A percentile compares a stretch with the other conserved stretches of the same genome.
phyloP scores from a whole-genome alignment of 2,329 filamentous ascomycete genomes.

The Neofusicoccum cordaticola region DNA sequence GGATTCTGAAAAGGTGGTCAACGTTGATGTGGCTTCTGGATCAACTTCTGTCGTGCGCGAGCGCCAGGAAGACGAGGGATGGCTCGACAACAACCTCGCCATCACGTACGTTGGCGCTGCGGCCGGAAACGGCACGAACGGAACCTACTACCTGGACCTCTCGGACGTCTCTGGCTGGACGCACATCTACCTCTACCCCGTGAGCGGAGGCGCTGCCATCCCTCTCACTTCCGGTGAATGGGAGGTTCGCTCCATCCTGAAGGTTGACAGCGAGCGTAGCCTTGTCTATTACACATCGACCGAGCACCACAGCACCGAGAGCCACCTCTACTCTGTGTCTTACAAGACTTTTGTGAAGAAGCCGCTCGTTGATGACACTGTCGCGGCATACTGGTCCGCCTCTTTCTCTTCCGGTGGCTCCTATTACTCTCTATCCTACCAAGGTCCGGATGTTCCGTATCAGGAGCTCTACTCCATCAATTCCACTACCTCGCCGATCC shows the following conservation, averaged over 20 bases:
- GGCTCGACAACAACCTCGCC: conserved; percentile 59
- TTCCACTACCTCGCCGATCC: conserved; percentile 51
- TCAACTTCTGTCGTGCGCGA: conserved; percentile 52
- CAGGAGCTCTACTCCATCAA: conserved; percentile 63
- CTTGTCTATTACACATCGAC: conserved; percentile 66
- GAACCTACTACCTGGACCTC: conserved; percentile 62
- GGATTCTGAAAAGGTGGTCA: conserved; percentile 60
- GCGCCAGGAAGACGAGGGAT: conserved; percentile 58
- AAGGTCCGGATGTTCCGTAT: conserved; percentile 66
- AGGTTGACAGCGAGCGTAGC: conserved; percentile 56
- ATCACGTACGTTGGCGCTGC: conserved; percentile 56
- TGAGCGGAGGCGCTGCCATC: conserved; percentile 54
- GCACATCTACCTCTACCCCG: conserved; percentile 64
- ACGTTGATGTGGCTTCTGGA: conserved; percentile 53
- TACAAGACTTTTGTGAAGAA: conserved; percentile 54
- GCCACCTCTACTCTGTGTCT: conserved; percentile 66
- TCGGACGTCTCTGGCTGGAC: conserved; percentile 65
- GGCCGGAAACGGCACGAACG: conserved; percentile 33
- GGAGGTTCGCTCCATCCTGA: conserved; percentile 61
- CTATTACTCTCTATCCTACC: conserved; percentile 65
- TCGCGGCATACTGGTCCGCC: conserved; percentile 60
- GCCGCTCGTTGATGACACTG: conserved; percentile 60
- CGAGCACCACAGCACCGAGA: conserved; percentile 63
- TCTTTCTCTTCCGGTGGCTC: conserved; percentile 62
- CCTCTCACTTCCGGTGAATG: conserved; percentile 64